Conservation (phyloP, 768 basidiomycete species). For the Lactarius trivialis region DNA sequence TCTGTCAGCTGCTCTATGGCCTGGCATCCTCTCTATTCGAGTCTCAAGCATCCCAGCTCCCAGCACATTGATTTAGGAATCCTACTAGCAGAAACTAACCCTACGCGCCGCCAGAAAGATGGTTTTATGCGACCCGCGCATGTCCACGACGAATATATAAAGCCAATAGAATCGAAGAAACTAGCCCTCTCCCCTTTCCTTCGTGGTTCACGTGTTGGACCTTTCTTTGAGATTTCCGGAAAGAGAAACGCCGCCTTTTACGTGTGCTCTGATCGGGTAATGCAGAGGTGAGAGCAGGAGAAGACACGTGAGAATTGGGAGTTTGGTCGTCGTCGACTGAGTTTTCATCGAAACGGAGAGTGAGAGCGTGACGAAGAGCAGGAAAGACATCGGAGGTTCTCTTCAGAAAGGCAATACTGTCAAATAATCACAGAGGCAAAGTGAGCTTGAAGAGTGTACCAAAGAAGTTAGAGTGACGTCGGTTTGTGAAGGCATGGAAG, state of each 20-base stretch:
- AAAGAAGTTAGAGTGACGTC: background rate
- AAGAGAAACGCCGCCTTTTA: background rate
- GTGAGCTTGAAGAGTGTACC: background rate
- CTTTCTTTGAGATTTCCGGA: background rate
- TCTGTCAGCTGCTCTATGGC: too few relatives aligned
- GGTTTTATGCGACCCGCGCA: background rate
- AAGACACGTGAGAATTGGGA: background rate
- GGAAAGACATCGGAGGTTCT: background rate
- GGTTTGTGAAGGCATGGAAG: background rate
- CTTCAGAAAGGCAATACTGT: background rate
- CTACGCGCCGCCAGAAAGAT: background rate
- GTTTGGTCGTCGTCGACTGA: background rate
- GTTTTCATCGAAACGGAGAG: background rate
- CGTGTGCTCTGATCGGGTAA: background rate
- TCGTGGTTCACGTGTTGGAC: background rate
- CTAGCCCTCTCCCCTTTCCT: background rate
- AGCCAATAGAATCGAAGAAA: background rate
- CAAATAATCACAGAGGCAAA: background rate
- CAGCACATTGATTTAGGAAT: background rate
- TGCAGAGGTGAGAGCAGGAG: background rate
- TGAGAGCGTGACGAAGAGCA: background rate
- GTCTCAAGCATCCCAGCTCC: background rate
- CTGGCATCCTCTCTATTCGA: too few relatives aligned
- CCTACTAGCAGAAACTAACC: background rate
- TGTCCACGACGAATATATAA: background rate